phyloP scores from a whole-genome alignment of 331 rosid genomes.

The Pyrus hybrid region DNA sequence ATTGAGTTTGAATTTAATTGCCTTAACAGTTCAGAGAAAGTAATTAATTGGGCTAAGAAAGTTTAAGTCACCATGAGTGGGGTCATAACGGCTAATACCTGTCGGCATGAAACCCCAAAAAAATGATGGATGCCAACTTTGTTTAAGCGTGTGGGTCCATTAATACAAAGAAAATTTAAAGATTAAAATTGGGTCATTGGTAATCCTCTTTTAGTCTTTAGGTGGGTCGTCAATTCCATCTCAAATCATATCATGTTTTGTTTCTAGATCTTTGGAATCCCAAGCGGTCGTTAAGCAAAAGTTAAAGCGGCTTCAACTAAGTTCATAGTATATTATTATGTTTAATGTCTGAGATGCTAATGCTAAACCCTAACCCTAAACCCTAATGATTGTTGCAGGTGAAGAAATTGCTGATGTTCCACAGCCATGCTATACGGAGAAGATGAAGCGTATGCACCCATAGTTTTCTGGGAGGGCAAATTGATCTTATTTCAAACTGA shows the following conservation, averaged over 20 bases:
- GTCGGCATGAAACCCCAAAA: constrained; percentile 44
- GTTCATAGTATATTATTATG: not conserved
- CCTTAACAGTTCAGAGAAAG: not conserved
- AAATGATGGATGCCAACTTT: constrained; percentile 69
- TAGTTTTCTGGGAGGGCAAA: not conserved
- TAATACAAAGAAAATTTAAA: constrained; percentile 3
- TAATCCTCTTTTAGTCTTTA: constrained; percentile 32
- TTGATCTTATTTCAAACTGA: not conserved
- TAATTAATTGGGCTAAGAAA: not conserved
- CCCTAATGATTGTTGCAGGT: not conserved
- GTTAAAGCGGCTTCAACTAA: constrained; percentile 13
- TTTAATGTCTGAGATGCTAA: not conserved
- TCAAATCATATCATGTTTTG: constrained; percentile 50
- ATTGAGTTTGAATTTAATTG: constrained; percentile 4
- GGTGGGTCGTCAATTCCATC: constrained; percentile 83
- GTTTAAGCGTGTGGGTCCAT: constrained; percentile 81
- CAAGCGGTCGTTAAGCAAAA: constrained; percentile 47
- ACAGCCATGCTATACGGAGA: too few relatives aligned
- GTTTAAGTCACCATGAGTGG: constrained; percentile 45
- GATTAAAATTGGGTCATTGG: constrained; percentile 21
- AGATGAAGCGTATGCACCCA: too few relatives aligned
- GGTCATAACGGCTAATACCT: constrained; percentile 53
- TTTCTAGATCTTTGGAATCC: constrained; percentile 67
- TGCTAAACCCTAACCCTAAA: not conserved
- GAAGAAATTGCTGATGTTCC: not conserved